Conservation (phyloP, 805 yeast genomes). For the Suhomyces sp. region DNA sequence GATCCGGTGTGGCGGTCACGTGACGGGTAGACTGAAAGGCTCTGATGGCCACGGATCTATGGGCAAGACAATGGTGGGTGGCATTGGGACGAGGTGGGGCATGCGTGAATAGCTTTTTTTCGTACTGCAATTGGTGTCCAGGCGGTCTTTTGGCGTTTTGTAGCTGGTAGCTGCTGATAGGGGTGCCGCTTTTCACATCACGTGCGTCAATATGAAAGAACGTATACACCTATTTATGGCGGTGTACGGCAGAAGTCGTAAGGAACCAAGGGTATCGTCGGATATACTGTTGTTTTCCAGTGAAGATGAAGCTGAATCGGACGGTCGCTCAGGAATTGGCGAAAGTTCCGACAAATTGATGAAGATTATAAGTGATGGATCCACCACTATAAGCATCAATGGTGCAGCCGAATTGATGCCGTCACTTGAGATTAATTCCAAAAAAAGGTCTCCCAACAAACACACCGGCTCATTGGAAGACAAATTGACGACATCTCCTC, state of each 20-base stretch:
- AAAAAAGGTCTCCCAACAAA: neutral
- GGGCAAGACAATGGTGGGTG: too few relatives aligned
- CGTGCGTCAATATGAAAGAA: slow-evolving; percentile 1
- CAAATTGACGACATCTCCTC: slow-evolving; percentile 18
- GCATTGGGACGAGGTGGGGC: too few relatives aligned
- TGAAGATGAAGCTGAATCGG: slow-evolving; percentile 11
- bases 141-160: too few relatives aligned
- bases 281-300: slow-evolving; percentile 12
- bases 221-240: slow-evolving; percentile 7
- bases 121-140: too few relatives aligned
- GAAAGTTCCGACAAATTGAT: neutral
- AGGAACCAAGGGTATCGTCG: neutral
- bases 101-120: too few relatives aligned
- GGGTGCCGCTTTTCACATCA: neutral
- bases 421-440: neutral
- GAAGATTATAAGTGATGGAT: neutral
- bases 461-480: neutral
- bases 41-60: too few relatives aligned
- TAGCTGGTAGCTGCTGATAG: neutral
- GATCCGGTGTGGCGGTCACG: neutral
- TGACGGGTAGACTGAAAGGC: neutral
- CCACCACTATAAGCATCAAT: neutral
- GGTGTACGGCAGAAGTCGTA: slow-evolving; percentile 12
- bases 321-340: neutral
- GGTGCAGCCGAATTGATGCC: slow-evolving; percentile 4